Evolutionary conservation across 202 grass and related monocot genomes (phyloP), one percentile per base, ranked within the genome.

Genomic region (Digitaria exilis): DNA sequence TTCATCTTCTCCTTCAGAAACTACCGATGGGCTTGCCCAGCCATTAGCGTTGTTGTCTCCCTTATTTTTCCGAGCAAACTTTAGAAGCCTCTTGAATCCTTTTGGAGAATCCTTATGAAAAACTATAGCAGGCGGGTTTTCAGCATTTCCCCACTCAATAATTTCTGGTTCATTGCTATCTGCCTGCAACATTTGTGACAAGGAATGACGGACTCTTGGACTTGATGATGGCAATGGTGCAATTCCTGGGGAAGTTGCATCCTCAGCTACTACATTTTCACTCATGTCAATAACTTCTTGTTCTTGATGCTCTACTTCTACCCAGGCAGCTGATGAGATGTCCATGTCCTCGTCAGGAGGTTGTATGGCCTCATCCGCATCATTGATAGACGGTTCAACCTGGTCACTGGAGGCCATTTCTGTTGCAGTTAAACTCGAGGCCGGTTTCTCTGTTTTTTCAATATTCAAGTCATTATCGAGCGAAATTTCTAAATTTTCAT

Each of bases 111-210:
- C 97, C 77, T 96, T 99, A 71, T 99, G 93, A 89, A 90, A 96
- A 84, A 99, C 91, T 69, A 99, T 82, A 52, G 97, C 89, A 60
- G 93, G 93, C 62, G 93, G 97, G 84, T 99, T 96, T 82, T 99
- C 91, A 65, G 97, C 97, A 92, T 99, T 99, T 76, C 91, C 97
- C 97, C 97, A 99, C 79, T 99, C 97, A 31, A 99, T 94, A 71
- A 89, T 91, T 89, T 94, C 97, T 15, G 91, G 89, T 84, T 99
- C 97, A 69, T 87, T 93, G 69, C 78, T 89, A 85, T 99, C 93
- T 79, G 91, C 91, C 92, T 96, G 97, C 78, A 99, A 80, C 93
- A 99, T 99, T 91, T 99, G 97, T 55, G 97, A 96, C 84, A 99
- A 87, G 29, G 97, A 99, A 85, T 99, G 91, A 16, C 79, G 85